These are phyloP conservation scores for Glaciozyma martinii DNA, from an alignment of 768 basidiomycete genomes.

Conservation along the genomic window DNA sequence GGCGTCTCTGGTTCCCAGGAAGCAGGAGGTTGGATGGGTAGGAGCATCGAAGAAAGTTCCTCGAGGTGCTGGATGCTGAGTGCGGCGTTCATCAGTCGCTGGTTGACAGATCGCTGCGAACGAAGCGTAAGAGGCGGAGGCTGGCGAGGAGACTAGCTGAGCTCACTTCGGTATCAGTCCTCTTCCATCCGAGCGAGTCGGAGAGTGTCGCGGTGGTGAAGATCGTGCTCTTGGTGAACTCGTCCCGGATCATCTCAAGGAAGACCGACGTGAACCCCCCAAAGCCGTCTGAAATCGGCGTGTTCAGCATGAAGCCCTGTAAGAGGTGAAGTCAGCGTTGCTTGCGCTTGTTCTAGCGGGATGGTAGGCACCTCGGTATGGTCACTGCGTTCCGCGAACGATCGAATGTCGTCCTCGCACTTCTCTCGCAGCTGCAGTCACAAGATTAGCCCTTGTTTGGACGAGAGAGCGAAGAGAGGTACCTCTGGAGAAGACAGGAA, in stretches of 20 bases:
- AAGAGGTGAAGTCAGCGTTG: too few relatives aligned
- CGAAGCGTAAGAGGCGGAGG: not conserved
- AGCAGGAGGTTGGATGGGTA: slow-evolving; percentile 21
- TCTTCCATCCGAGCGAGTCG: slow-evolving; percentile 11
- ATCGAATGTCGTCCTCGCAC: slow-evolving; percentile 22
- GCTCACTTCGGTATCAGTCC: slow-evolving; percentile 16
- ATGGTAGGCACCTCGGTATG: slow-evolving; percentile 14
- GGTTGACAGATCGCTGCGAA: slow-evolving; percentile 11
- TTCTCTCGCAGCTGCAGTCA: slow-evolving; percentile 1
- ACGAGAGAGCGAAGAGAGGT: not conserved
- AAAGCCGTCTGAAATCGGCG: slow-evolving; percentile 17
- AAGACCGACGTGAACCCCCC: slow-evolving; percentile 18
- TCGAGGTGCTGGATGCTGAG: slow-evolving; percentile 13
- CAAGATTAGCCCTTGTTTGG: not conserved
- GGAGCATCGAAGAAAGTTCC: slow-evolving; percentile 13
- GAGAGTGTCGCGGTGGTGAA: slow-evolving; percentile 13
- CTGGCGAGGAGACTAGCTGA: not conserved
- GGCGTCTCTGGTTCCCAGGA: slow-evolving; percentile 1
- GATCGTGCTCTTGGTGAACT: slow-evolving; percentile 18
- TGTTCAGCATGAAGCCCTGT: slow-evolving; percentile 25
- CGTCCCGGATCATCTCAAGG: slow-evolving; percentile 25
- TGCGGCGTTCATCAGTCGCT: slow-evolving; percentile 14
- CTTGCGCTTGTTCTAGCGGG: not conserved
- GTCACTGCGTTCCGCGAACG: slow-evolving; percentile 19
- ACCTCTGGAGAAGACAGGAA: slow-evolving; percentile 7